Percentiles rank a stretch among this genome's conserved stretches.
Evolutionary conservation across 805 yeast species (phyloP).

Genomic region (Danielia oregonensis): DNA sequence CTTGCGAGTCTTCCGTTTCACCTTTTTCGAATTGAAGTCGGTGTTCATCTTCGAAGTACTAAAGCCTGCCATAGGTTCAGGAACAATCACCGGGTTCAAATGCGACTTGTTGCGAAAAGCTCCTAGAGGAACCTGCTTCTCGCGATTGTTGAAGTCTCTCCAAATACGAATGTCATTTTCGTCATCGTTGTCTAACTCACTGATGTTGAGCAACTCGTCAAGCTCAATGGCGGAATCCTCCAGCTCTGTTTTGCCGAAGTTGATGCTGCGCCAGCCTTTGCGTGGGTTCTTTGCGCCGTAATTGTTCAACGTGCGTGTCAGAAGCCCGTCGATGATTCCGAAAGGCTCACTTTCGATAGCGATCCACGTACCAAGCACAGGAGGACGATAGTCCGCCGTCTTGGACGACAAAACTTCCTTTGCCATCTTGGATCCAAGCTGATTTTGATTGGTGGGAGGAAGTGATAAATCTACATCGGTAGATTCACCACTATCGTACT

Average conservation of each 20-base stretch:
- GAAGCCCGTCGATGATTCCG: conserved; percentile 91
- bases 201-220: conserved; percentile 83
- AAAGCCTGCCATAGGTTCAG: conserved; percentile 25
- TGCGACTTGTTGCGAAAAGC: conserved; percentile 79
- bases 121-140: conserved; percentile 66
- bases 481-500: conserved; percentile 72
- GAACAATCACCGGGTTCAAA: conserved; percentile 23
- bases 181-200: conserved; percentile 74
- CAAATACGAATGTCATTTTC: conserved; percentile 52
- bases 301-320: conserved; percentile 70
- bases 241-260: conserved; percentile 9
- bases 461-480: conserved; percentile 89
- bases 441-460: conserved; percentile 60
- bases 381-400: conserved; percentile 83
- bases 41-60: conserved; percentile 24
- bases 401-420: conserved; percentile 90
- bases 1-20: conserved; percentile 12
- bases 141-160: conserved; percentile 43
- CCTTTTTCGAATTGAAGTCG: conserved; percentile 17
- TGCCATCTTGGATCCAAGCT: conserved; percentile 70
- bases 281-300: conserved; percentile 9
- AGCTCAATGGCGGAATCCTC: conserved; percentile 46
- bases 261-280: conserved; percentile 21
- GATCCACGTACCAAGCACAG: conserved; percentile 89
- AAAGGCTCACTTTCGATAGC: conserved; percentile 76